Conservation (phyloP, 306 rosid species). For the Corylus americana region DNA sequence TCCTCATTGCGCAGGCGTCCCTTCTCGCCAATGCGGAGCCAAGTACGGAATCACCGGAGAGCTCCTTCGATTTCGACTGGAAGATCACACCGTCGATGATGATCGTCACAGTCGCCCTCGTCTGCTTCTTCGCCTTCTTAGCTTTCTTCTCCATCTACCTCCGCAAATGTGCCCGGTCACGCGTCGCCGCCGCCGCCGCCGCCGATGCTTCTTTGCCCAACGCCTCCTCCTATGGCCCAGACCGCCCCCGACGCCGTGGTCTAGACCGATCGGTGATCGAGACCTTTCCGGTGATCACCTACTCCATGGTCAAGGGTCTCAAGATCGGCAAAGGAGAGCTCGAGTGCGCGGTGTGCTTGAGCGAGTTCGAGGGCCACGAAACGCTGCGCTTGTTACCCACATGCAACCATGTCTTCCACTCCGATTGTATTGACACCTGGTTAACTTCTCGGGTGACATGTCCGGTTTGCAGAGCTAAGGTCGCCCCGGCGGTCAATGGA, state of each 20-base stretch:
- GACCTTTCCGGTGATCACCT: constrained; percentile 57
- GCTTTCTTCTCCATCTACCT: background rate
- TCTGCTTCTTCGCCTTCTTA: background rate
- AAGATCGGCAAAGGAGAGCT: constrained; percentile 51
- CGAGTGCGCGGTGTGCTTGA: constrained; percentile 76
- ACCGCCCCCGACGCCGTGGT: constrained; percentile 32
- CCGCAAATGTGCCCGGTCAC: background rate
- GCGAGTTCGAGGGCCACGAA: constrained; percentile 58
- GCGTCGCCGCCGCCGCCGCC: background rate
- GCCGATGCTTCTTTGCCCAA: too few relatives aligned
- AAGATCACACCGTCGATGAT: background rate
- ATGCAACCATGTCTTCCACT: constrained; percentile 75
- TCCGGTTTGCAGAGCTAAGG: constrained; percentile 66
- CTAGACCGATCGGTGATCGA: constrained; percentile 45
- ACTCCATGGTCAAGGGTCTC: constrained; percentile 55
- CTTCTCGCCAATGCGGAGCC: background rate
- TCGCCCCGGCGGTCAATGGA: background rate
- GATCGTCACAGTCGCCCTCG: background rate
- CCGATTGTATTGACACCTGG: constrained; percentile 75
- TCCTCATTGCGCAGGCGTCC: background rate
- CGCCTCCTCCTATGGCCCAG: background rate
- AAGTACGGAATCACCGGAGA: background rate
- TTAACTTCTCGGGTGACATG: constrained; percentile 61
- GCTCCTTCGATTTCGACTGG: background rate
- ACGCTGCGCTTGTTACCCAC: constrained; percentile 68